Evolutionary conservation across 1,284 basidiomycete genomes (phyloP).

Genomic region (Cutaneotrichosporon dermatis): DNA sequence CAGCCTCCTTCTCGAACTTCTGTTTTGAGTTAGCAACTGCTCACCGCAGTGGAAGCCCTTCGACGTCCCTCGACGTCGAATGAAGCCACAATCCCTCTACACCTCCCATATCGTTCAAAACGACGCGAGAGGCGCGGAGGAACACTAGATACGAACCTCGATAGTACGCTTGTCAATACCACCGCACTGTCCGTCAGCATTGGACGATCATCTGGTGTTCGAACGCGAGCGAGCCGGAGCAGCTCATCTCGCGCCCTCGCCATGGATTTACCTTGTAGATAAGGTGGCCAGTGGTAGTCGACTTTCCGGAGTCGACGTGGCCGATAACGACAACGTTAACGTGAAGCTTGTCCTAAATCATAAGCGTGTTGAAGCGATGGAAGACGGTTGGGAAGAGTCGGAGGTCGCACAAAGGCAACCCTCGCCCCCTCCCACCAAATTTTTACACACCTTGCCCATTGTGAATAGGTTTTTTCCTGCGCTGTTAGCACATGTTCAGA

Average conservation of each 20-base stretch:
- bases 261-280: constrained; percentile 73
- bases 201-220: too few relatives aligned
- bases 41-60: too few relatives aligned
- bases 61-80: too few relatives aligned
- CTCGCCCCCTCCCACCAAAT: not conserved
- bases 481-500: not conserved
- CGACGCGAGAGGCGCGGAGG: too few relatives aligned
- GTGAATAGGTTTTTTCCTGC: constrained; percentile 7
- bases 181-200: constrained; percentile 62
- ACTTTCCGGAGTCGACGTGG: constrained; percentile 62
- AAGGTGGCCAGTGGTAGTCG: constrained; percentile 99
- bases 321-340: constrained; percentile 64
- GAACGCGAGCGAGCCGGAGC: too few relatives aligned
- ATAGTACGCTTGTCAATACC: constrained; percentile 99
- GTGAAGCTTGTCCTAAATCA: not conserved
- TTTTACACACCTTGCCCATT: constrained; percentile 33
- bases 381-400: not conserved
- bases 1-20: constrained; percentile 99
- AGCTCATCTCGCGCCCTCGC: too few relatives aligned
- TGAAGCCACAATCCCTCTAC: too few relatives aligned
- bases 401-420: constrained; percentile 27
- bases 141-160: too few relatives aligned
- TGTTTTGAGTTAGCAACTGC: too few relatives aligned
- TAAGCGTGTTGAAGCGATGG: not conserved
- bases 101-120: too few relatives aligned